Evolutionary conservation across 2,329 filamentous ascomycete species (phyloP), one percentile per base, ranked within the genome.

Genomic region (Clarireedia monteithiana): DNA sequence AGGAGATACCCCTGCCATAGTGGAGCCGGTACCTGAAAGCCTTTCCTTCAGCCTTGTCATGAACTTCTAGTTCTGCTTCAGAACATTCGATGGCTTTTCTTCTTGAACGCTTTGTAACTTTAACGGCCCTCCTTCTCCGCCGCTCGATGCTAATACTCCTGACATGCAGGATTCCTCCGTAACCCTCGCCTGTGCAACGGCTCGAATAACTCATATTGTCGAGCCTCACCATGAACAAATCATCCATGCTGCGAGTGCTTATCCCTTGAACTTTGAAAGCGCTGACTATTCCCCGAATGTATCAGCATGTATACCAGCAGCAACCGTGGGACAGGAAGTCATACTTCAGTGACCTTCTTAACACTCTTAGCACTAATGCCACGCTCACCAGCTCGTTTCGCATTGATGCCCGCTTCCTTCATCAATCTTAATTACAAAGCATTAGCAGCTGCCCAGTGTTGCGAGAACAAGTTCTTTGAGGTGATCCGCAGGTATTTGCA

Each of bases 321-420:
- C 15, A 20, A 17, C 24, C 12, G 15, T 50, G 24, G 48, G 44
- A 17, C 50, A 39, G 17, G 27, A 39, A 20, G 14, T 72, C 82
- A 59, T 74, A 90, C 87, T 70, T 86, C 82, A 2, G 88, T 88
- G 48, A 88, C 88, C 69, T 87, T 91, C 69, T 84, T 83, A 49
- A 95, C 81, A 59, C 85, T 88, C 66, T 84, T 83, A 2, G 86
- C 84, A n/a, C 85, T 86, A 56, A 95, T 77, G 4, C 81, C 81
- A 63, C 83, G 82, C 68, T 94, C 89, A 23, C 88, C 86, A 12
- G 81, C 77, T 68, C 85, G 82, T 66, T 88, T 90, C 50, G 87
- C 83, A 65, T 85, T 81, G 59, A 92, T 92, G 2, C 81, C 79
- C 0, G 89, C 86, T 73, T 94, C 89, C 62, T 87, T 89, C 70